phyloP scores from a whole-genome alignment of 2,329 filamentous ascomycete species.

The Hortaea sp. region DNA sequence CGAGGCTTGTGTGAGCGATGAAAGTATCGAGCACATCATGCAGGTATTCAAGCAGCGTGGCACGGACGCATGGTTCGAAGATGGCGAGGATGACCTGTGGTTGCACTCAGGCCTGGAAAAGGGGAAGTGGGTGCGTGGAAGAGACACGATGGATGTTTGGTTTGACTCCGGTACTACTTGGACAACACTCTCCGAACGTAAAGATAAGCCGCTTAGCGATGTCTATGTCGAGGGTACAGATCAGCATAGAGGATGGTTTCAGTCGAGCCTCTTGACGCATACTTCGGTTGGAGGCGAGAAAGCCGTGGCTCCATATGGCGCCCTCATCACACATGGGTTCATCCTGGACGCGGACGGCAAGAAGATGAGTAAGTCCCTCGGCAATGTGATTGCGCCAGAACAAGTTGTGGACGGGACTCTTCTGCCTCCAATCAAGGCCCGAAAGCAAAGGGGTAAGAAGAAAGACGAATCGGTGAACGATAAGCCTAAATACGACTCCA shows the following conservation, averaged over 20 bases:
- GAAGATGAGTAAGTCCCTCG: slow-evolving; percentile 97
- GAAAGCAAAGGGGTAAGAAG: slow-evolving; percentile 32
- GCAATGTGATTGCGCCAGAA: slow-evolving; percentile 71
- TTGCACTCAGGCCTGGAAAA: slow-evolving; percentile 52
- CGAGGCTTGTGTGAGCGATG: slow-evolving; percentile 65
- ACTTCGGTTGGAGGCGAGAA: slow-evolving; percentile 51
- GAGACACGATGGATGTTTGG: slow-evolving; percentile 99
- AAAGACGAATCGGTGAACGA: slow-evolving; percentile 15
- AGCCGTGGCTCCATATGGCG: slow-evolving; percentile 58
- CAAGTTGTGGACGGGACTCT: slow-evolving; percentile 80
- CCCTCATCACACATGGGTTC: slow-evolving; percentile 91
- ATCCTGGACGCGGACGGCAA: slow-evolving; percentile 80
- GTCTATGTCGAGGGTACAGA: slow-evolving; percentile 91
- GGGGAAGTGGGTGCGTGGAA: slow-evolving; percentile 60
- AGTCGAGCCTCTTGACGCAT: slow-evolving; percentile 84
- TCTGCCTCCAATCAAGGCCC: slow-evolving; percentile 55
- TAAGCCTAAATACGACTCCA: slow-evolving; percentile 23
- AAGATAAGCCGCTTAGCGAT: slow-evolving; percentile 50
- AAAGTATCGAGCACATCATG: slow-evolving; percentile 78
- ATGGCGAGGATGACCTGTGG: slow-evolving; percentile 71
- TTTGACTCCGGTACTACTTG: slow-evolving; percentile 97
- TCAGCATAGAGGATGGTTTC: slow-evolving; percentile 97
- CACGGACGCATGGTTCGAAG: slow-evolving; percentile 92
- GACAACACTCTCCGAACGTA: slow-evolving; percentile 43
- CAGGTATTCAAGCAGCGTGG: slow-evolving; percentile 64